Conservation (phyloP, 768 basidiomycete species). For the Neoboletus subvelutipes region DNA sequence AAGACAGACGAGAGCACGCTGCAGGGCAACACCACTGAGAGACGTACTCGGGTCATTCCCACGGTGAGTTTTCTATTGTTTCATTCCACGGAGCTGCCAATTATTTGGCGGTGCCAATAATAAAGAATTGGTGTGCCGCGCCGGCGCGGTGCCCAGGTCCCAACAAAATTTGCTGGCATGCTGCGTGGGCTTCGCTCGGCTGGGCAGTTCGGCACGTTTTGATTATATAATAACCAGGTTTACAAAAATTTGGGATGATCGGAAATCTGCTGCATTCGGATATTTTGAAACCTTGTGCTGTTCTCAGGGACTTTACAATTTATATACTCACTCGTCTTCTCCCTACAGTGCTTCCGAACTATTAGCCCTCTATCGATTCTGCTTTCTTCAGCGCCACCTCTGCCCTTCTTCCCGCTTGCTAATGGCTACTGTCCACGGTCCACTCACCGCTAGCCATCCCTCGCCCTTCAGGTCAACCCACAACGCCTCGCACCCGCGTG, state of each 20-base stretch:
- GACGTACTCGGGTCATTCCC: slow-evolving; percentile 18
- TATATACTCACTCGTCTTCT: slow-evolving; percentile 25
- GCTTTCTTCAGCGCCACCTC: slow-evolving; percentile 20
- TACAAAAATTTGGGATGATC: slow-evolving; percentile 7
- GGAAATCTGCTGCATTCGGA: slow-evolving; percentile 12
- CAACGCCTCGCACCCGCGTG: slow-evolving; percentile 28
- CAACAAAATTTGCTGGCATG: slow-evolving; percentile 18
- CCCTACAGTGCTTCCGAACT: slow-evolving; percentile 19
- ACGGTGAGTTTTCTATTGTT: slow-evolving; percentile 36
- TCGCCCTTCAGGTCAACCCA: slow-evolving; percentile 30
- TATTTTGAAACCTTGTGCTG: slow-evolving; percentile 14
- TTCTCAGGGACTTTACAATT: slow-evolving; percentile 20
- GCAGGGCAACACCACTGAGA: slow-evolving; percentile 12
- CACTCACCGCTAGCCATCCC: slow-evolving; percentile 25
- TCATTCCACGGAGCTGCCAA: slow-evolving; percentile 23
- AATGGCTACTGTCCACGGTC: slow-evolving; percentile 37
- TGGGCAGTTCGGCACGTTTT: slow-evolving; percentile 27
- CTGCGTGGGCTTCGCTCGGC: slow-evolving; percentile 23
- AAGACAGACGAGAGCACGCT: slow-evolving; percentile 23
- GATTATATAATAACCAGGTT: slow-evolving; percentile 19
- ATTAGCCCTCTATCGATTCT: slow-evolving; percentile 9
- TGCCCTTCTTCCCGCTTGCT: background rate
- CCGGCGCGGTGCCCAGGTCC: slow-evolving; percentile 22
- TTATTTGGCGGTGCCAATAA: slow-evolving; percentile 31
- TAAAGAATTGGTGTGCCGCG: slow-evolving; percentile 27